Evolutionary conservation across 2,329 filamentous ascomycete species (phyloP), one percentile per base, ranked within the genome.

Genomic region (Fusarium kyushuense): DNA sequence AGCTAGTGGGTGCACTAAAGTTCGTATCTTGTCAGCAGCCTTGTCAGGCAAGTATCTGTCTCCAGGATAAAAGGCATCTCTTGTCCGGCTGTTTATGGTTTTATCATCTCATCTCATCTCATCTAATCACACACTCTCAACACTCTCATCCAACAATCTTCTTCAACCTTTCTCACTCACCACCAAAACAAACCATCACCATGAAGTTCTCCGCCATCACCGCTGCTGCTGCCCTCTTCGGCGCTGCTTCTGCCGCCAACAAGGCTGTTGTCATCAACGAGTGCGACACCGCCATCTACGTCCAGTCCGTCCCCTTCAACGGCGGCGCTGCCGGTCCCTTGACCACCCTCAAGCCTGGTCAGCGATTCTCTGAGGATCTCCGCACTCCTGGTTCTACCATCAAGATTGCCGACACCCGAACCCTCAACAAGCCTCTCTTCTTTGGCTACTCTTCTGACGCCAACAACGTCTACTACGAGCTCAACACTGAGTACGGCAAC

Each of bases 361-460:
- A 79, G 72, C 63, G 63, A 60, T 82, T 80, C 70, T 54, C 65
- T 16, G 80, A 82, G 75, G 57, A 72, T 60, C 75, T 81, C 65
- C 72, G 72, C 25, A 7, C 63, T 11, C 56, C 74, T 45, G 80
- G 80, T 33, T 82, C 80, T 42, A 81, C 80, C 43, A 67, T 82
- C 54, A 82, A 82, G 75, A 74, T 82, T 54, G 79, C 77, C 40
- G 80, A 69, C 35, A 78, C 75, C 65, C 79, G 75, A 73, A 79
- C 76, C 25, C 75, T 82, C 4, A 60, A 57, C 58, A 67, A 46
- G n/a, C 80, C 79, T 6, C 77, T 82, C 21, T 81, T 81, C 76
- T 78, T 81, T 58, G 80, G 80, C 45, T 82, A 82, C 73, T 81
- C 79, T 1, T 81, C 80, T 67, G 71, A 72, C 54, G 49, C 78